A percentile compares a stretch with the other conserved stretches of the same genome.
These are phyloP conservation scores for Podospora conica DNA, from an alignment of 495 filamentous ascomycete genomes.

Conservation along the genomic window DNA sequence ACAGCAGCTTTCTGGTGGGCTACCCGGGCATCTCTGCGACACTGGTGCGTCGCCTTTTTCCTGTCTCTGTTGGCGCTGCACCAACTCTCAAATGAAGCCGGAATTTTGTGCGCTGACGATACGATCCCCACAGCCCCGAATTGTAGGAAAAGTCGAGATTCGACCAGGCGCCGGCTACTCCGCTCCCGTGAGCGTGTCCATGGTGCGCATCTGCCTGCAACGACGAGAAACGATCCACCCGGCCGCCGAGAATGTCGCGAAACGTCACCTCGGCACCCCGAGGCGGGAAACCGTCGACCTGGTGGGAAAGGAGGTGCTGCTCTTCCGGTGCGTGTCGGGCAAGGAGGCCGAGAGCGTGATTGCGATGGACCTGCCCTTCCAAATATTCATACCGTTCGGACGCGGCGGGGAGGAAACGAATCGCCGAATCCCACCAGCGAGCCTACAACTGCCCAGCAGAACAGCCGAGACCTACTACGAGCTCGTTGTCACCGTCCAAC, in stretches of 20 bases:
- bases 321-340: constrained; percentile 79
- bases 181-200: constrained; percentile 81
- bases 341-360: constrained; percentile 81
- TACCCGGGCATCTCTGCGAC: constrained; percentile 98
- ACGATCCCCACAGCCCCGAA: constrained; percentile 60
- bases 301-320: constrained; percentile 89
- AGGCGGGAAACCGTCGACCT: constrained; percentile 86
- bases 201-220: constrained; percentile 90
- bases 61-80: neutral
- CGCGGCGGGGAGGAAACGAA: constrained; percentile 83
- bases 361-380: constrained; percentile 96
- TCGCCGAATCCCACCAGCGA: constrained; percentile 83
- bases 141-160: constrained; percentile 98
- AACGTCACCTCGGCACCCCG: constrained; percentile 86
- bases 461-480: constrained; percentile 96
- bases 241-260: constrained; percentile 85
- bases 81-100: neutral
- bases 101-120: constrained; percentile 21
- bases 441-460: constrained; percentile 80
- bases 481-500: constrained; percentile 91
- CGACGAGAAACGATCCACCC: constrained; percentile 95
- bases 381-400: constrained; percentile 94
- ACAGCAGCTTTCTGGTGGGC: constrained; percentile 92
- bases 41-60: constrained; percentile 56
- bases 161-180: constrained; percentile 75